Conservation (phyloP, 2,329 filamentous ascomycete species). For the Torrubiellomyces zombiae region DNA sequence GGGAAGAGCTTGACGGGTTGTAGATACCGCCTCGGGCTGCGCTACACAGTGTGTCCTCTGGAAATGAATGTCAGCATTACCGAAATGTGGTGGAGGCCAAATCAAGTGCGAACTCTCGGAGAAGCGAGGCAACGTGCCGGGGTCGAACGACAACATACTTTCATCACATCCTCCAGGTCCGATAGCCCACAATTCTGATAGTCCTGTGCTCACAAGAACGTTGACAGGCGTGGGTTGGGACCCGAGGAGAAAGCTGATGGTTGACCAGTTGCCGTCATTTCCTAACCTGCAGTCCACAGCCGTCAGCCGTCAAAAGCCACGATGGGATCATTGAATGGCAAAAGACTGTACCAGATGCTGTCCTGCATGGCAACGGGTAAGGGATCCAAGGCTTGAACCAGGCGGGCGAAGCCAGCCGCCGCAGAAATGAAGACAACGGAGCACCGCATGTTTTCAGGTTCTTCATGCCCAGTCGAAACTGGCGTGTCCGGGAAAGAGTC, state of each 20-base stretch:
- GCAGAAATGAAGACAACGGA: conserved; percentile 3
- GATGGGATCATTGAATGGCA: background rate
- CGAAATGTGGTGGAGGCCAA: background rate
- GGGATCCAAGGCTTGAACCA: conserved; percentile 4
- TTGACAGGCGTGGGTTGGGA: conserved; percentile 18
- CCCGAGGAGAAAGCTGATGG: conserved; percentile 39
- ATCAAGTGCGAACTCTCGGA: background rate
- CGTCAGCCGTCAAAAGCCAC: background rate
- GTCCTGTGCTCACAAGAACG: conserved; percentile 42
- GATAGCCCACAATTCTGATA: conserved; percentile 57
- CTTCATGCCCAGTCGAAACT: too few relatives aligned
- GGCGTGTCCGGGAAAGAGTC: too few relatives aligned
- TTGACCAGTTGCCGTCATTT: conserved; percentile 56
- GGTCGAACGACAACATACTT: conserved; percentile 21
- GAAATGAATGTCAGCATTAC: conserved; percentile 7
- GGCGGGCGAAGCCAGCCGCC: conserved; percentile 3
- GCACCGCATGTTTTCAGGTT: too few relatives aligned
- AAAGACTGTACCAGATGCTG: conserved; percentile 9
- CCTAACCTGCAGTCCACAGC: conserved; percentile 31
- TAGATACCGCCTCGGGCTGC: conserved; percentile 42
- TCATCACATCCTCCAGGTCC: conserved; percentile 36
- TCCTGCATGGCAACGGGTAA: conserved; percentile 8
- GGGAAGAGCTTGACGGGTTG: conserved; percentile 32
- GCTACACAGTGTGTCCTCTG: conserved; percentile 34
- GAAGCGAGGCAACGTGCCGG: background rate